Evolutionary conservation across 495 filamentous ascomycete genomes (phyloP), one percentile per base, ranked within the genome.

Genomic region (Aspergillus asperescens): DNA sequence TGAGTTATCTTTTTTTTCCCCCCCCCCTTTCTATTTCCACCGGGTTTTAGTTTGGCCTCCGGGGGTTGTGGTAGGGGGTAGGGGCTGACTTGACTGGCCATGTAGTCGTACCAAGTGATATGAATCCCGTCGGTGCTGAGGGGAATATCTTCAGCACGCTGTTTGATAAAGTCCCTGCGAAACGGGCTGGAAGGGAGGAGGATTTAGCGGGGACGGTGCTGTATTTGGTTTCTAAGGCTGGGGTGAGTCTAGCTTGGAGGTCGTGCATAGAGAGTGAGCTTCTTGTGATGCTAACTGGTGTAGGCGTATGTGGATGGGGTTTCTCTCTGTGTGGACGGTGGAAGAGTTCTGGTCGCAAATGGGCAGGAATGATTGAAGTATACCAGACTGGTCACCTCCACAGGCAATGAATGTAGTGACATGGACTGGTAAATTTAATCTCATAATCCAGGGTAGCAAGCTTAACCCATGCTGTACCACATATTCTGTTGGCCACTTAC

Each of bases 81-180:
- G n/a, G n/a, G n/a, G n/a, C n/a, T n/a, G n/a, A n/a, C n/a, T n/a
- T n/a, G n/a, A n/a, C n/a, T n/a, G n/a, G n/a, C n/a, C n/a, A 18
- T 40, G 10, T 45, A 74, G 73, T 75, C 52, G 68, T 74, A 1
- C 73, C 73, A 0, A 75, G 69, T 37, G 72, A 71, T 20, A 76
- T 76, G 73, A 76, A 76, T 45, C 73, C 71, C 1, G 65, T 76
- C 10, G 71, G 71, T 0, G 60, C 60, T 7, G 65, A 64, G 32
- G 70, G 70, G 4, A 72, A 76, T 51, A 69, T 76, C 4, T 76
- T 76, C 48, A 65, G 65, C 24, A 46, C 62, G 12, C 54, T 76
- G 29, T 72, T 76, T 16, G 66, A 73, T 8, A 68, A 73, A 39
- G 73, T 74, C 1, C 73, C 73, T 0, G 73, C 73, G 0, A 68